Evolutionary conservation across 257 asterid species (phyloP).

Genomic region (Vinca minor): DNA sequence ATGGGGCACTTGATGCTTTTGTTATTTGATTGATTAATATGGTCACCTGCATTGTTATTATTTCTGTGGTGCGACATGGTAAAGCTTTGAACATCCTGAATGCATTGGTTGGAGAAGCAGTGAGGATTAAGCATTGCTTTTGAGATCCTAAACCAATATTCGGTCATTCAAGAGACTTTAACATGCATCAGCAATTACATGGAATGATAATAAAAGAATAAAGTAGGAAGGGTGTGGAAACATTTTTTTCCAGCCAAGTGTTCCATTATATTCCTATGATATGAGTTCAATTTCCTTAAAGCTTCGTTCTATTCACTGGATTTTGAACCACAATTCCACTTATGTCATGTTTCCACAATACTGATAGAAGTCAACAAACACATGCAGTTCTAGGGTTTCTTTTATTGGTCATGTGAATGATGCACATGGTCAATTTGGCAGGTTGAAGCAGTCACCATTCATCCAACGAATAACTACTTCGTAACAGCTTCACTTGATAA

Average conservation of each 20-base stretch:
- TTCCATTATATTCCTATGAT: too few relatives aligned
- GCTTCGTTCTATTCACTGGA: too few relatives aligned
- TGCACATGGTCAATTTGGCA: conserved; percentile 13
- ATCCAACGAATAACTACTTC: conserved; percentile 82
- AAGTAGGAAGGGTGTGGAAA: too few relatives aligned
- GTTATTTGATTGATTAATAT: not conserved
- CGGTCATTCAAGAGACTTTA: too few relatives aligned
- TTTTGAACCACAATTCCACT: too few relatives aligned
- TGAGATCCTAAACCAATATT: too few relatives aligned
- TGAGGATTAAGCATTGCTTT: not conserved
- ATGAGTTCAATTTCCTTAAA: too few relatives aligned
- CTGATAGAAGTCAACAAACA: not conserved
- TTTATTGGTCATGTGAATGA: not conserved
- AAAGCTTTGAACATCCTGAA: not conserved
- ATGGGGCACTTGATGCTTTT: too few relatives aligned
- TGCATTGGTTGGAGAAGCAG: not conserved
- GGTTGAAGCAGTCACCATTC: conserved; percentile 98
- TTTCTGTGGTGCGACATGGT: not conserved
- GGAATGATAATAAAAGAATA: too few relatives aligned
- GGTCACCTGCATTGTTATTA: not conserved
- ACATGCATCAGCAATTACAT: too few relatives aligned
- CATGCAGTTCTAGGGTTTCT: not conserved
- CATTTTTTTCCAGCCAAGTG: too few relatives aligned
- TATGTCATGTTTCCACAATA: too few relatives aligned
- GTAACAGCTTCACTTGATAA: conserved; percentile 93